A percentile compares a stretch with the other conserved stretches of the same genome.
Conservation (phyloP, 1,284 basidiomycete species). For the Moniliophthora roreri region DNA sequence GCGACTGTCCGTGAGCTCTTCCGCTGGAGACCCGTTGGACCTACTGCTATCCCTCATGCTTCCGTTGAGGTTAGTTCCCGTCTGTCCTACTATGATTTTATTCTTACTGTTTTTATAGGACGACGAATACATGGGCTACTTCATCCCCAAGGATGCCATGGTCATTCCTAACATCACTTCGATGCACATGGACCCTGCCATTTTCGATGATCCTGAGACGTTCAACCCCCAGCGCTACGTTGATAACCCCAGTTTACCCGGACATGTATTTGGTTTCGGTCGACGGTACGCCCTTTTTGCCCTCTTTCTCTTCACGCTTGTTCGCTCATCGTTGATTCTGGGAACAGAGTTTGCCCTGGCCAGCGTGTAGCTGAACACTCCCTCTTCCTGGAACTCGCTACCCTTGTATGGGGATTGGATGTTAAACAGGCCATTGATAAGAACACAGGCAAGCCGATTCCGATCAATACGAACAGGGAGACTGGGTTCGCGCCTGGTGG, state of each 20-base stretch:
- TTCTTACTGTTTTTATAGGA: no score
- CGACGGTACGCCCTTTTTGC: no score
- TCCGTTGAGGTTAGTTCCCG: not conserved
- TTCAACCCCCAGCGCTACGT: not conserved
- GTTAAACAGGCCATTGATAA: not conserved
- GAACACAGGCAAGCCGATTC: not conserved
- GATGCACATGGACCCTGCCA: not conserved
- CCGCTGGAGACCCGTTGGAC: not conserved
- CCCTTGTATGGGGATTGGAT: not conserved
- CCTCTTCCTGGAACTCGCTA: not conserved
- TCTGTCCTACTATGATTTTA: no score
- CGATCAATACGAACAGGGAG: not conserved
- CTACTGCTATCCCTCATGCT: not conserved
- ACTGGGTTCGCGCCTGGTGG: not conserved
- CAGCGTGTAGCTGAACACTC: not conserved
- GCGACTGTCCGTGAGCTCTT: not conserved
- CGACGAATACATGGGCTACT: not conserved
- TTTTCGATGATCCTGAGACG: not conserved
- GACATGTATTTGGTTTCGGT: not conserved
- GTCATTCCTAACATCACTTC: not conserved
- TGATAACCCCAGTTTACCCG: not conserved
- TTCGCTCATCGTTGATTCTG: no score
- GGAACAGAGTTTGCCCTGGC: not conserved
- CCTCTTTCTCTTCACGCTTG: no score
- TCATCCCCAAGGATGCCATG: not conserved